Percentiles rank a stretch among this genome's conserved stretches.
Conservation (phyloP, 1,139 yeast genomes). For the Geotrichum bryndzae region DNA sequence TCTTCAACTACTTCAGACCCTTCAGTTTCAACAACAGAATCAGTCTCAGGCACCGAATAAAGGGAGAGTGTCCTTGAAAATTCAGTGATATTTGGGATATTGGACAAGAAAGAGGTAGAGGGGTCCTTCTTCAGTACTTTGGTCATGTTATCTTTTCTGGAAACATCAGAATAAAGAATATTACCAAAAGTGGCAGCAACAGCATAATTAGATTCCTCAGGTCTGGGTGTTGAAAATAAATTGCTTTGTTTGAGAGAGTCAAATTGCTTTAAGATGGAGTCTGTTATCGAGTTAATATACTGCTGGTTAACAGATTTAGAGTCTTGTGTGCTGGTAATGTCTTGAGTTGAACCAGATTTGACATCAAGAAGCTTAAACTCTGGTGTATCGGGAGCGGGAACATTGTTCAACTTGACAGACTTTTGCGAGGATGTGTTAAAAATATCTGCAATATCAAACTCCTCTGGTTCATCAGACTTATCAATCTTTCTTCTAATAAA, state of each 20-base stretch:
- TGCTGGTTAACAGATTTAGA: background rate
- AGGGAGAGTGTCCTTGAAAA: conserved; percentile 29
- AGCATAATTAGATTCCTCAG: conserved; percentile 22
- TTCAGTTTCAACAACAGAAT: background rate
- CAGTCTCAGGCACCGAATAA: conserved; percentile 15
- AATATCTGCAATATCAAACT: conserved; percentile 10
- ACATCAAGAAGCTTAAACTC: background rate
- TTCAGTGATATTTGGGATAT: conserved; percentile 30
- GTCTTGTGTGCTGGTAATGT: background rate
- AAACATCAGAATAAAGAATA: conserved; percentile 25
- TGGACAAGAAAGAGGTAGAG: conserved; percentile 26
- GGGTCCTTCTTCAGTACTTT: background rate
- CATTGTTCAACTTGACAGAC: background rate
- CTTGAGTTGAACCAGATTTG: background rate
- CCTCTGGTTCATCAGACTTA: background rate
- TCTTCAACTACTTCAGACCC: background rate
- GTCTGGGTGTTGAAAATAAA: background rate
- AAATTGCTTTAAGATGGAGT: conserved; percentile 11
- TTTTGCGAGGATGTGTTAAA: conserved; percentile 4
- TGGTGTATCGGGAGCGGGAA: conserved; percentile 2
- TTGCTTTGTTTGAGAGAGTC: conserved; percentile 1
- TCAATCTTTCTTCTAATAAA: conserved; percentile 12
- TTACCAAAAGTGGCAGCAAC: conserved; percentile 35
- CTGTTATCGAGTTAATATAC: conserved; percentile 7
- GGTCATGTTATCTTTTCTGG: background rate